phyloP scores from a whole-genome alignment of 139 green algal genomes.

The Ettlia oleoabundans region DNA sequence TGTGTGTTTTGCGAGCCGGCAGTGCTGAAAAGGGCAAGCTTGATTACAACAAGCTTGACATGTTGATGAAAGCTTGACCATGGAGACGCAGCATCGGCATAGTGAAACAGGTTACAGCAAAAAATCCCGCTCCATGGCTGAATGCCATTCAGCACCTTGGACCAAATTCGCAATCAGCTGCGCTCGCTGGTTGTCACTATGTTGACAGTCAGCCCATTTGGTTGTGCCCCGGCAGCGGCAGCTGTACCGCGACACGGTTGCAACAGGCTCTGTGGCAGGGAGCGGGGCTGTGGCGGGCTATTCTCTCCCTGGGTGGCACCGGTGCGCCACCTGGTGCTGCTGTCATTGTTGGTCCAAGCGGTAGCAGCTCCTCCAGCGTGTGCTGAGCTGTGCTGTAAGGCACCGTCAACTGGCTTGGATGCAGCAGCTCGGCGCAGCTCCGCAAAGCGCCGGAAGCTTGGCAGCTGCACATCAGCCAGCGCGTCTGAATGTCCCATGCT shows the following conservation, averaged over 20 bases:
- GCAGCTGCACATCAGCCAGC: slow-evolving; percentile 10
- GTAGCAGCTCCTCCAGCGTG: neutral
- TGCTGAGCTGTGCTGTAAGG: neutral
- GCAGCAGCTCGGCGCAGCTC: slow-evolving; percentile 1
- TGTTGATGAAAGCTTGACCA: no score
- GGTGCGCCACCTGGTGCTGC: no score
- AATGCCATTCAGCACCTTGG: no score
- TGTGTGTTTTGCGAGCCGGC: no score
- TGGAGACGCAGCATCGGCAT: no score
- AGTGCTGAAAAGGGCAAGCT: no score
- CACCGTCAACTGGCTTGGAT: neutral
- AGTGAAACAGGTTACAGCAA: no score
- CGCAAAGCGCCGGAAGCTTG: neutral
- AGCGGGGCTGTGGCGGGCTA: neutral
- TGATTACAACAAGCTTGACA: no score
- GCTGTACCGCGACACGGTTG: no score
- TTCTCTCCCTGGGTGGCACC: no score
- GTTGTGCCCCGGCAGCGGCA: neutral
- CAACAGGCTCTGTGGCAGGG: neutral
- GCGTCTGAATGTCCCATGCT: neutral
- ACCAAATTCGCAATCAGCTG: no score
- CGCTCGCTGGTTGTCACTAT: neutral
- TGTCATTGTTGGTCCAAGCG: neutral
- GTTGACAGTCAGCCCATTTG: neutral
- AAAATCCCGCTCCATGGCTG: no score